Evolutionary conservation across 805 yeast genomes (phyloP).

Genomic region (Candida yuanshanica): DNA sequence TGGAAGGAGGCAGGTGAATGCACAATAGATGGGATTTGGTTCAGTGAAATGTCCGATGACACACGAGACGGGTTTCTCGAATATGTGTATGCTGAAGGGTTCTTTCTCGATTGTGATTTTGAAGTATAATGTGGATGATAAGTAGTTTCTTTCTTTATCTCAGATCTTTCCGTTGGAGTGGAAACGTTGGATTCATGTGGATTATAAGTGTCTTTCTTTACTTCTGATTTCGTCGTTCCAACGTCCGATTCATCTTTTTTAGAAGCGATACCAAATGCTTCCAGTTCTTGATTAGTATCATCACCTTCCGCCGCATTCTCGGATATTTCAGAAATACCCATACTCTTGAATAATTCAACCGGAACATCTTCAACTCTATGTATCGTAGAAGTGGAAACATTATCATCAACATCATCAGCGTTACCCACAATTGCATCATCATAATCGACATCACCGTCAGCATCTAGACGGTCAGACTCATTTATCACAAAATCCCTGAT

Average conservation of each 20-base stretch:
- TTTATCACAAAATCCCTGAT: too few species aligned
- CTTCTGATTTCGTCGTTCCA: slow-evolving; percentile 1
- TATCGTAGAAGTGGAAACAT: neutral
- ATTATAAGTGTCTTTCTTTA: neutral
- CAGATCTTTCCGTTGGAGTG: slow-evolving; percentile 3
- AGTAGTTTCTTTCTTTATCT: neutral
- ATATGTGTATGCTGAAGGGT: neutral
- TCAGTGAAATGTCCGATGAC: slow-evolving; percentile 1
- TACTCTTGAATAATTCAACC: slow-evolving; percentile 17
- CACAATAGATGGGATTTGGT: neutral
- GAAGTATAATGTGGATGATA: neutral
- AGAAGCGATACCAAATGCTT: slow-evolving; percentile 18
- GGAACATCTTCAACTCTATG: slow-evolving; percentile 13
- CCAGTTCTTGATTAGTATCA: neutral
- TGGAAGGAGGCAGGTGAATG: neutral
- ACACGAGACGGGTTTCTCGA: neutral
- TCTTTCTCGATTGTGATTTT: neutral
- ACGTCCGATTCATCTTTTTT: neutral
- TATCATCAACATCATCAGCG: neutral
- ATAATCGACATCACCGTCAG: slow-evolving; percentile 12
- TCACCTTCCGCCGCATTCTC: slow-evolving; percentile 5
- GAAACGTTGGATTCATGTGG: neutral
- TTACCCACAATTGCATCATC: neutral
- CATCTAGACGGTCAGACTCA: slow-evolving; percentile 7
- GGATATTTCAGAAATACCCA: slow-evolving; percentile 21